These are phyloP conservation scores for Daldinia grandis DNA, from an alignment of 495 filamentous ascomycete genomes.

Conservation along the genomic window DNA sequence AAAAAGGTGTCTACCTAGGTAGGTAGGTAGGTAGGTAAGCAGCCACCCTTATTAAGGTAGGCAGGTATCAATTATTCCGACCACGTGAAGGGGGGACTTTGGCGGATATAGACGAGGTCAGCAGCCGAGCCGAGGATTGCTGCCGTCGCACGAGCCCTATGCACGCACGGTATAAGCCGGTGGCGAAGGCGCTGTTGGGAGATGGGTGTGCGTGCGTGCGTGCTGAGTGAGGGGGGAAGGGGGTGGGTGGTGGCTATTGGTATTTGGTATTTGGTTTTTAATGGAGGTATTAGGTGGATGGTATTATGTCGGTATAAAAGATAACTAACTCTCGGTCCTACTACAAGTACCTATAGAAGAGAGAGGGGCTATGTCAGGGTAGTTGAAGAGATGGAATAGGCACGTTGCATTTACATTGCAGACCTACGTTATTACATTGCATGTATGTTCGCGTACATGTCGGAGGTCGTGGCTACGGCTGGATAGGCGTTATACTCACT, in stretches of 20 bases:
- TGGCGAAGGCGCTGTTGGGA: neutral
- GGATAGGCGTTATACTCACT: neutral
- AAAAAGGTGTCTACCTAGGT: neutral
- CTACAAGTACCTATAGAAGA: no score
- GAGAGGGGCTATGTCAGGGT: no score
- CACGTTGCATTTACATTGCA: neutral
- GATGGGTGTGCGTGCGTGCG: no score
- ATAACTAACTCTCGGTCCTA: no score
- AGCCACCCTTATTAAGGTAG: neutral
- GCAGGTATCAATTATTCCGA: neutral
- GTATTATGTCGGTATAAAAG: no score
- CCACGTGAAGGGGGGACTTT: slow-evolving; percentile 12
- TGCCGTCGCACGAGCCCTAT: slow-evolving; percentile 24
- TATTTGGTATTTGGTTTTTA: no score
- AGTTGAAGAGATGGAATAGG: neutral
- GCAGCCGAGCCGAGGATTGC: slow-evolving; percentile 13
- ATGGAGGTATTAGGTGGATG: no score
- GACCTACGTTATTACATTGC: no score
- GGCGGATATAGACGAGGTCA: neutral
- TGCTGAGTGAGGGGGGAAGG: no score
- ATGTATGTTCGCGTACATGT: neutral
- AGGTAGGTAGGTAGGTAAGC: neutral
- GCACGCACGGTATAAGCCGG: neutral
- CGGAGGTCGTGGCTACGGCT: neutral
- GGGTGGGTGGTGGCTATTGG: no score